A percentile compares a stretch with the other conserved stretches of the same genome.
Evolutionary conservation across 148 eudicot genomes (phyloP).

Genomic region (Fagopyrum tataricum): DNA sequence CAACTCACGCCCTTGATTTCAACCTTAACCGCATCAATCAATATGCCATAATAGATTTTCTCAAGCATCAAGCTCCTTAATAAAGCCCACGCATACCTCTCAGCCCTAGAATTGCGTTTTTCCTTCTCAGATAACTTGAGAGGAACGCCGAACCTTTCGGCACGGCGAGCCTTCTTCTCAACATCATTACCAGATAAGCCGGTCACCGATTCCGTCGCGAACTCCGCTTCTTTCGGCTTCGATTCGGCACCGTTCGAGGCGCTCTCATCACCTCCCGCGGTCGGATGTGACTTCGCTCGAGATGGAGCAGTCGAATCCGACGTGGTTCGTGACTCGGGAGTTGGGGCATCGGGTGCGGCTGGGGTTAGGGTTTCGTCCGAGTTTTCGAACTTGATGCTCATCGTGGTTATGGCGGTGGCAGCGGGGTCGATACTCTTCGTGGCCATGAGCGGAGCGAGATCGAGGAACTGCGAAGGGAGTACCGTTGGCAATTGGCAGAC

Average conservation of each 20-base stretch:
- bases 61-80: neutral
- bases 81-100: conserved; percentile 32
- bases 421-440: conserved; percentile 14
- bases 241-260: conserved; percentile 16
- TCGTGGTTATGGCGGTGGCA: neutral
- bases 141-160: conserved; percentile 78
- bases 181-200: conserved; percentile 26
- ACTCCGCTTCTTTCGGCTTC: conserved; percentile 13
- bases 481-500: neutral
- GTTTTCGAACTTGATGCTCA: conserved; percentile 19
- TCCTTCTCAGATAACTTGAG: conserved; percentile 63
- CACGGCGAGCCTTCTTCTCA: conserved; percentile 65
- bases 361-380: conserved; percentile 17
- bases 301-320: neutral
- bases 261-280: neutral
- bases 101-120: conserved; percentile 71
- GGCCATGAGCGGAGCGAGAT: conserved; percentile 25
- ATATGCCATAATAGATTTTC: no score
- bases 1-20: no score
- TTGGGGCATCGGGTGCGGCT: conserved; percentile 10
- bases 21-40: neutral
- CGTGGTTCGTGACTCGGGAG: neutral
- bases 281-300: conserved; percentile 1
- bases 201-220: conserved; percentile 13
- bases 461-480: neutral